Evolutionary conservation across 1,284 basidiomycete genomes (phyloP), one percentile per base, ranked within the genome.

Genomic region (Irpex sp.): DNA sequence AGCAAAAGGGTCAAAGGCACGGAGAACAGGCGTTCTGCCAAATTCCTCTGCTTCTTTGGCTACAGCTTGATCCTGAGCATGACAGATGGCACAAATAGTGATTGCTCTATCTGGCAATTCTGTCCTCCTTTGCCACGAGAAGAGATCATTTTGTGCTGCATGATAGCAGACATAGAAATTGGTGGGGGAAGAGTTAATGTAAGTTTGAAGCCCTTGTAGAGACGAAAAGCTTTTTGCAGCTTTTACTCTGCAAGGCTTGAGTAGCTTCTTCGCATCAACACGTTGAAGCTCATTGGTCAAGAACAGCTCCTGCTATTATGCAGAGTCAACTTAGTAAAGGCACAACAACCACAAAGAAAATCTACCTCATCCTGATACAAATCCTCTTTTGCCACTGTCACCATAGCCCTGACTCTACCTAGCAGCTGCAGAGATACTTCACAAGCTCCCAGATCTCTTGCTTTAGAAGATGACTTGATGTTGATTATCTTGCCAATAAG

Each of bases 1-100:
- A 11, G 78, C 83, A 67, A 90, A 92, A 0, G 88, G 76, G 72
- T 92, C 89, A 26, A 92, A 75, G 0, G 80, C 76, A 1, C 76
- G 72, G 19, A 89, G 68, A 0, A 77, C 78, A 1, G 21, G 21
- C 4, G 11, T 26, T 17, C 33, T 9, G 7, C 33, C 19, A 11
- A 55, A 55, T 31, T 31, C 53, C n/a, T 55, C 53, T 33, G 9
- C 11, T 26, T 33, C 21, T 33, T 15, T 35, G 6, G 21, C 53
- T 33, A 9, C 26, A 55, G 21, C 13, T 21, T 55, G 21, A 35
- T 13, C 17, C 8, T 7, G 21, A 17, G 21, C 13, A 35, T 17
- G 33, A 35, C 53, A 55, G 7, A 55, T 55, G 3, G 7, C 26
- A 55, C 53, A 55, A 33, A 21, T 36, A 11, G 53, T 55, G 9